Evolutionary conservation across 257 asterid species (phyloP).

Genomic region (Przewalskia tangutica): DNA sequence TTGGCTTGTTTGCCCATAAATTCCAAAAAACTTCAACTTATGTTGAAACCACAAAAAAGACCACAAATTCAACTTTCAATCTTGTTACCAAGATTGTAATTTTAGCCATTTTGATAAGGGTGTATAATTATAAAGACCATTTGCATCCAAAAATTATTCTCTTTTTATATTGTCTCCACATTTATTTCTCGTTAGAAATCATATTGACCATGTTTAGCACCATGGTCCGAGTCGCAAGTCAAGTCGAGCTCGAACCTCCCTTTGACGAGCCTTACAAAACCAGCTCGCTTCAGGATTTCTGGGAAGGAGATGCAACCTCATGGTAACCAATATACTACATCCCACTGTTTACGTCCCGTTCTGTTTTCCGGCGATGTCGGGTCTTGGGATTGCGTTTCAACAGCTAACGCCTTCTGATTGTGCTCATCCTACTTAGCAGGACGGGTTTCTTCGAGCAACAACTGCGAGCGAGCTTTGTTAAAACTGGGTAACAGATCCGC

Average conservation of each 20-base stretch:
- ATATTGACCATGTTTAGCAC: background rate
- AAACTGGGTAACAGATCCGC: too few relatives aligned
- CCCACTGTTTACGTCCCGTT: conserved; percentile 23
- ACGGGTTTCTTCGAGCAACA: too few relatives aligned
- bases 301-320: conserved; percentile 23
- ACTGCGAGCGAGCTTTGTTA: too few relatives aligned
- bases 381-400: too few relatives aligned
- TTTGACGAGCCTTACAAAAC: conserved; percentile 16
- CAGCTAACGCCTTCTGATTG: too few relatives aligned
- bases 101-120: conserved; percentile 8
- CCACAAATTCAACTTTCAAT: conserved; percentile 8
- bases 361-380: too few relatives aligned
- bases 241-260: conserved; percentile 6
- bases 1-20: conserved; percentile 51
- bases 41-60: background rate
- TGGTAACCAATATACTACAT: conserved; percentile 8
- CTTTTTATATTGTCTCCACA: conserved; percentile 1
- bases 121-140: background rate
- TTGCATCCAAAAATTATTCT: conserved; percentile 18
- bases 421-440: too few relatives aligned
- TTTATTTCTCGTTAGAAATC: conserved; percentile 5
- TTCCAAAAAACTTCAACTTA: background rate
- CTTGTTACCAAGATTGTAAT: conserved; percentile 10
- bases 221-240: background rate
- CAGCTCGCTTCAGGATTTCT: conserved; percentile 23